These are phyloP conservation scores for Penicillium alfredii DNA, from an alignment of 495 filamentous ascomycete genomes.

Conservation along the genomic window DNA sequence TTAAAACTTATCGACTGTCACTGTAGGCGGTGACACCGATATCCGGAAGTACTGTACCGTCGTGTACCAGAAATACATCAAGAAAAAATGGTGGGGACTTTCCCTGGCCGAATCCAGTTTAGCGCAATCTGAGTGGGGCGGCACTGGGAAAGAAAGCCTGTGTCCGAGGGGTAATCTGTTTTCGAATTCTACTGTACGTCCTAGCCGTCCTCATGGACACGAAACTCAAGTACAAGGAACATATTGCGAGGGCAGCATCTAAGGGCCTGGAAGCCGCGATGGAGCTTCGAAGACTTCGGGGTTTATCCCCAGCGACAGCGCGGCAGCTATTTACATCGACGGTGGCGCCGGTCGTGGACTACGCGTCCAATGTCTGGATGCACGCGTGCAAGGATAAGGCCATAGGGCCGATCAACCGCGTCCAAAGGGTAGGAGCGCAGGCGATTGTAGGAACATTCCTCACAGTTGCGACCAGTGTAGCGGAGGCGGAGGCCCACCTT, in stretches of 20 bases:
- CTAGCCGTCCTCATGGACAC: constrained; percentile 25
- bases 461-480: constrained; percentile 9
- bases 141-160: too few species aligned
- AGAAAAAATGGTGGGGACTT: too few species aligned
- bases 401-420: constrained; percentile 13
- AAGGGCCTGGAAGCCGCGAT: constrained; percentile 28
- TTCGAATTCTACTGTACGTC: too few species aligned
- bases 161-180: too few species aligned
- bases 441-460: constrained; percentile 20
- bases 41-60: too few species aligned
- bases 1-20: constrained; percentile 5
- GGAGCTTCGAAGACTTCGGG: constrained; percentile 22
- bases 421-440: constrained; percentile 24
- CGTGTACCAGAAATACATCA: too few species aligned
- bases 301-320: constrained; percentile 23
- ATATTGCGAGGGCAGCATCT: constrained; percentile 20
- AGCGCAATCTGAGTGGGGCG: too few species aligned
- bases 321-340: constrained; percentile 26
- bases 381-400: constrained; percentile 17
- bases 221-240: constrained; percentile 20
- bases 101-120: too few species aligned
- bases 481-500: constrained; percentile 12
- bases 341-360: constrained; percentile 28
- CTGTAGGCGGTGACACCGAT: too few species aligned
- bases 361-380: constrained; percentile 31